Evolutionary conservation across 2,329 filamentous ascomycete genomes (phyloP), one percentile per base, ranked within the genome.

Genomic region (Beauveria pseudobassiana): DNA sequence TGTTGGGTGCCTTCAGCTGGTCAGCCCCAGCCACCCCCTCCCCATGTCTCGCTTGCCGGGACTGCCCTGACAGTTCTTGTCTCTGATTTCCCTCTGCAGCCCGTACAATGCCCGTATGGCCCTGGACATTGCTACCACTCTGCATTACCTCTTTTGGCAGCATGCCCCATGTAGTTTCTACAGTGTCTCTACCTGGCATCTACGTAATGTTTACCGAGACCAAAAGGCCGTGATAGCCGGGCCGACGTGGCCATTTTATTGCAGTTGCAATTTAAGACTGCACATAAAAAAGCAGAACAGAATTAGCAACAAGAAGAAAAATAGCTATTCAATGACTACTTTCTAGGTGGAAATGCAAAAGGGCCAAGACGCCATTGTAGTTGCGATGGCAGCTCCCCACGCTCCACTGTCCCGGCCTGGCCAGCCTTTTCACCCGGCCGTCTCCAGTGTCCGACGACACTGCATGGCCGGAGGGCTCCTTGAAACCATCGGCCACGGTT

Each of bases 401-500:
- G 22, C 52, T 55, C 53, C 42, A 56, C 53, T 56, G 24, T 54
- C 20, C 38, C 26, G 48, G 26, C 24, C 16, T 38, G 30, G 14
- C 24, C 26, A 26, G 28, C 49, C 49, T 20, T 51, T 18, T 16
- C 24, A 28, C 49, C 24, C 58, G 49, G 58, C 58, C 58, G 42
- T 53, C 58, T 60, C 58, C 58, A 46, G 58, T 60, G 49, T 54
- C 58, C 49, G 49, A 53, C 57, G 57, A 14, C 26, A 26, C n/a
- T 34, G 24, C 5, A 48, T 48, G 24, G 40, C 58, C 58, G 50
- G 58, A 53, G 42, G 20, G 24, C 49, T 53, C 58, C 58, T 46
- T 24, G 30, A 5, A n/a, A 9, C 6, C 38, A 9, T 24, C 34
- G 24, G 57, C 26, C 24, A 43, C 18, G 10, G 14, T n/a, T 22